Conservation (phyloP, 78 protist genomes). For the Bodo saltans region DNA sequence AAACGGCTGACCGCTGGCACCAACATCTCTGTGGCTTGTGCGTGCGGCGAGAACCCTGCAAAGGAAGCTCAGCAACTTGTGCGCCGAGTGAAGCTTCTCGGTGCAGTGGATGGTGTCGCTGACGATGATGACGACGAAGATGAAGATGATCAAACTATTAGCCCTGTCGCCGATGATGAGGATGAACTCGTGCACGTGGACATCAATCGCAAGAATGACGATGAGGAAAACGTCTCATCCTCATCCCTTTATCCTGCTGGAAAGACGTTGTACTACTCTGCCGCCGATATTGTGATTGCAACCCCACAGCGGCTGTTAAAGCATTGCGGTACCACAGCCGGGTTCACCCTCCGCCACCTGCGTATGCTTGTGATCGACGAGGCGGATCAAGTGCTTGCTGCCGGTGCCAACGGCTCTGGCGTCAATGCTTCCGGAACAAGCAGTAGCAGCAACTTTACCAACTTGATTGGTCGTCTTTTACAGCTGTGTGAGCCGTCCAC, state of each 20-base stretch:
- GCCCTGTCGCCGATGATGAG: background rate
- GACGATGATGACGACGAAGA: background rate
- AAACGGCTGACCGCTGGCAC: background rate
- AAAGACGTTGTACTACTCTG: too few relatives aligned
- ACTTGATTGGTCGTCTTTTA: background rate
- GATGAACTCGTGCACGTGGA: background rate
- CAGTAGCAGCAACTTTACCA: background rate
- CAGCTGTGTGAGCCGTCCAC: too few relatives aligned
- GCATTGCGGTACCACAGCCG: background rate
- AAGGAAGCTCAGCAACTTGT: too few relatives aligned
- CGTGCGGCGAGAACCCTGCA: too few relatives aligned
- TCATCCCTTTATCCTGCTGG: too few relatives aligned
- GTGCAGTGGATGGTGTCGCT: background rate
- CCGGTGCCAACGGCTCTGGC: too few relatives aligned
- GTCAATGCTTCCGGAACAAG: too few relatives aligned
- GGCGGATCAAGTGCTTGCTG: background rate
- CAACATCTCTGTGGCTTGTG: too few relatives aligned
- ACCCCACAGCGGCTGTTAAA: background rate
- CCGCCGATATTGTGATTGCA: background rate
- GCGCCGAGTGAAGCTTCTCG: background rate
- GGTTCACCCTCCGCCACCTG: background rate
- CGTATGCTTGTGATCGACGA: background rate
- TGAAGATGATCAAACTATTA: background rate
- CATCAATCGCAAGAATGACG: too few relatives aligned
- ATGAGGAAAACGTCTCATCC: too few relatives aligned